Conservation (phyloP, 345 rosid genomes). For the Tarenaya hassleriana region DNA sequence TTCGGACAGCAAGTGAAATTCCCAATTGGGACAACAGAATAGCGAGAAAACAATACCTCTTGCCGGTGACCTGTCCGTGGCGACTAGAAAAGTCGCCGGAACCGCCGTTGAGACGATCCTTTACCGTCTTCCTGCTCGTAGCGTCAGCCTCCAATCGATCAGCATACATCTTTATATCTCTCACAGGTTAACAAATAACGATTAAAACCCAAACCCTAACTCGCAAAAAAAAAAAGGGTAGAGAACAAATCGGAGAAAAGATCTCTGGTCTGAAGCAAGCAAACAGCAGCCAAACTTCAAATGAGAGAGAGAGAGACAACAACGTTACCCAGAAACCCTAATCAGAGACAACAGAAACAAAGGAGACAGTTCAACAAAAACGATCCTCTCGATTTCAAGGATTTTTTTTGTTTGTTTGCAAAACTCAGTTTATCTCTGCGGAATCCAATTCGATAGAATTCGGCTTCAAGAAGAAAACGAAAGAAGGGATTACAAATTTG, state of each 20-base stretch:
- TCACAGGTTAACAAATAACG: conserved; percentile 3
- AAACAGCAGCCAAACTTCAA: too few relatives aligned
- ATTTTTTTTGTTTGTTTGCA: neutral
- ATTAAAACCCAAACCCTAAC: conserved; percentile 20
- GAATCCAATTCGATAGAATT: conserved; percentile 9
- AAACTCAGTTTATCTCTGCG: neutral
- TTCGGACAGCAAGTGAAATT: too few relatives aligned
- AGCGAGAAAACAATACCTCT: too few relatives aligned
- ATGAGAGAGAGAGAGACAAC: too few relatives aligned
- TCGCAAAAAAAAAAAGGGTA: too few relatives aligned
- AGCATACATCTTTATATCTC: conserved; percentile 60
- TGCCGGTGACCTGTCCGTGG: conserved; percentile 25
- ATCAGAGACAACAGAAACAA: conserved; percentile 13
- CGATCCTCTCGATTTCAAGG: conserved; percentile 12
- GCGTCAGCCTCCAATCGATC: conserved; percentile 83
- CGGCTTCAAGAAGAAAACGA: conserved; percentile 15
- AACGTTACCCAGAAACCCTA: too few relatives aligned
- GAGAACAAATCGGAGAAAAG: too few relatives aligned
- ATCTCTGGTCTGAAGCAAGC: too few relatives aligned
- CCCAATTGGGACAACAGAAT: too few relatives aligned
- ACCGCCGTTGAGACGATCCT: conserved; percentile 75
- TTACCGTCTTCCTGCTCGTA: conserved; percentile 45
- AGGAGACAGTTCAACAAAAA: conserved; percentile 8
- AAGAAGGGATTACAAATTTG: neutral
- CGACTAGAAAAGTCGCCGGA: conserved; percentile 44